Conservation (phyloP, 257 asterid species). For the Linderniella brevidens region DNA sequence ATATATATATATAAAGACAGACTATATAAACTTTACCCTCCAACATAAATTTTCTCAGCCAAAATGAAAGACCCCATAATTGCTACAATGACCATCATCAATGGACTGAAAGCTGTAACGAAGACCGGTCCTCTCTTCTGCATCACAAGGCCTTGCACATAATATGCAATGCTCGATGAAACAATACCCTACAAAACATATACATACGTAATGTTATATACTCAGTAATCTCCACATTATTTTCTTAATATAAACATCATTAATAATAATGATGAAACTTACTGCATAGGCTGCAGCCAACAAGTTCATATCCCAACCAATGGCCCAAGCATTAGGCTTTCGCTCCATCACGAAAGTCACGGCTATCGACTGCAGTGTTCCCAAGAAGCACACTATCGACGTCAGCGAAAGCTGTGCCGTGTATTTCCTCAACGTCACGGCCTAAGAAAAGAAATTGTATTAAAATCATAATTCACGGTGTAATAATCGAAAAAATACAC, state of each 20-base stretch:
- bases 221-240: no score
- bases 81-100: conserved; percentile 88
- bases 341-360: conserved; percentile 76
- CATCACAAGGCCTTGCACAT: conserved; percentile 84
- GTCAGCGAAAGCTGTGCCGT: conserved; percentile 69
- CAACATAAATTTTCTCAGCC: conserved; percentile 58
- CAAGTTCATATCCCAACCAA: conserved; percentile 79
- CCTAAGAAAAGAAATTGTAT: conserved; percentile 10
- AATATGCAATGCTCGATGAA: conserved; percentile 78
- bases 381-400: conserved; percentile 68
- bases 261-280: conserved; percentile 8
- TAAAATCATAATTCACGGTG: no score
- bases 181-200: conserved; percentile 49
- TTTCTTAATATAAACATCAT: no score
- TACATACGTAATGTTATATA: neutral
- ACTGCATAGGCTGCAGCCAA: conserved; percentile 97
- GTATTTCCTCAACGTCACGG: conserved; percentile 45
- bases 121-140: conserved; percentile 71
- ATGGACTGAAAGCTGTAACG: conserved; percentile 77
- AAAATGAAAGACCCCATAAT: conserved; percentile 82
- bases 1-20: no score
- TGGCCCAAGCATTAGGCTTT: conserved; percentile 49
- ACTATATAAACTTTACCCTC: conserved; percentile 40
- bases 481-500: no score
- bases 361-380: conserved; percentile 71